Evolutionary conservation across 148 eudicot genomes (phyloP), one percentile per base, ranked within the genome.

Genomic region (Cornus florida): DNA sequence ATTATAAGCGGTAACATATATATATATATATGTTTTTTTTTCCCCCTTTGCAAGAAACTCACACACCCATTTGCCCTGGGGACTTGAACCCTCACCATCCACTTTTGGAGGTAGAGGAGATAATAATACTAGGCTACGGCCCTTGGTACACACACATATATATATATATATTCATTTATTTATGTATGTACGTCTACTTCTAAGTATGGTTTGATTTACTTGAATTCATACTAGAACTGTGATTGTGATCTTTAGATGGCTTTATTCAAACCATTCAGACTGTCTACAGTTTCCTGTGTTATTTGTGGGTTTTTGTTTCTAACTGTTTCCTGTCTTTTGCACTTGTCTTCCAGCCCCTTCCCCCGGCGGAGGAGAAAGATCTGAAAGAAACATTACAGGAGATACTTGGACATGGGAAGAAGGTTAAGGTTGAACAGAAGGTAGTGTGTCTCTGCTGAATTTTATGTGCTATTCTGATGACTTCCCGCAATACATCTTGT

Each of bases 351-450:
- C 91, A 93, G 99, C 91, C 97, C 71, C 89, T 95, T 67, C 97
- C 91, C 71, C 77, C 93, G 57, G 85, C 80, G 32, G 97, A 95
- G 86, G 97, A 95, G 89, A 92, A 95, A 85, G 97, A 95, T 71
- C 83, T 95, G 86, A 93, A 84, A 86, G 99, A 93, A 84, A 89
- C 97, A 6, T 79, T 95, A 31, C 97, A 93, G 82, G 93, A 92
- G 9, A 86, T 96, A 39, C 84, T 96, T 77, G 99, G 99, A 66
- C 79, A 89, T 20, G 98, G 97, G 60, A 93, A 78, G 86, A 92
- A 83, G 80, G 94, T 92, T 35, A 73, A 81, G 65, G 86, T 95
- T 56, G 94, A 93, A 66, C 97, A 92, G 89, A 95, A 93, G 97
- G 97, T 90, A 87, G 20, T 31, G 5, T 72, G 7, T 50, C 19